These are phyloP conservation scores for Lentinula sp. DNA, from an alignment of 768 basidiomycete species.

Conservation along the genomic window DNA sequence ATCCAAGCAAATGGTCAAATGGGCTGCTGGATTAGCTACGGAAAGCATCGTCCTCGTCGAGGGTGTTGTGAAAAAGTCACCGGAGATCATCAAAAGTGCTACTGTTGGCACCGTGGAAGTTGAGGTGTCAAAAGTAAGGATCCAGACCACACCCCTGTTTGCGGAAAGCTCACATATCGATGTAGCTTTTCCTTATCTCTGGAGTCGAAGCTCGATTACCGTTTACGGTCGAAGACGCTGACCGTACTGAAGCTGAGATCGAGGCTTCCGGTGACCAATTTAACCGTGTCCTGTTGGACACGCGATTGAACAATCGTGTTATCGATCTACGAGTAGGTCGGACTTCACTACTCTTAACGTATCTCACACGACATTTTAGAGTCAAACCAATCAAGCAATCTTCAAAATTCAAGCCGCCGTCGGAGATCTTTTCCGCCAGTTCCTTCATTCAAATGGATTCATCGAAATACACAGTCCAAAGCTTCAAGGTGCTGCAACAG, in stretches of 20 bases:
- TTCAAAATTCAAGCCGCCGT: slow-evolving; percentile 91
- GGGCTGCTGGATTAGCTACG: slow-evolving; percentile 66
- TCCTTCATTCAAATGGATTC: slow-evolving; percentile 69
- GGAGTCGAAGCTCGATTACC: slow-evolving; percentile 77
- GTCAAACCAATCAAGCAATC: slow-evolving; percentile 91
- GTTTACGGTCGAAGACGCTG: slow-evolving; percentile 91
- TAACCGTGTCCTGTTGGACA: slow-evolving; percentile 84
- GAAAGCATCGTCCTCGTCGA: slow-evolving; percentile 93
- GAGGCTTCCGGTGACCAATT: slow-evolving; percentile 53
- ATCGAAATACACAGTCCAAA: slow-evolving; percentile 97
- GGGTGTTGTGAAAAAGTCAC: slow-evolving; percentile 72
- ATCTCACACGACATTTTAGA: slow-evolving; percentile 36
- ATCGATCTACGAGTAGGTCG: slow-evolving; percentile 82
- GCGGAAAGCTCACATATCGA: background rate
- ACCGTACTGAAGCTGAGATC: slow-evolving; percentile 71
- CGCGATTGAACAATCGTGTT: slow-evolving; percentile 90
- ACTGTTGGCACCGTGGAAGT: slow-evolving; percentile 85
- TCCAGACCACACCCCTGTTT: slow-evolving; percentile 4
- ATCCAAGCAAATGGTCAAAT: slow-evolving; percentile 98
- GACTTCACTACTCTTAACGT: background rate
- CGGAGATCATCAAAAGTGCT: slow-evolving; percentile 87
- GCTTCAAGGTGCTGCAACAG: slow-evolving; percentile 93
- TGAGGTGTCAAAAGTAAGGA: slow-evolving; percentile 65
- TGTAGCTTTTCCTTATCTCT: slow-evolving; percentile 75
- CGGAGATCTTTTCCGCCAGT: slow-evolving; percentile 80